A percentile compares a stretch with the other conserved stretches of the same genome.
Evolutionary conservation across 2,329 filamentous ascomycete genomes (phyloP).

Genomic region (Chrysoporthe austroafricana): DNA sequence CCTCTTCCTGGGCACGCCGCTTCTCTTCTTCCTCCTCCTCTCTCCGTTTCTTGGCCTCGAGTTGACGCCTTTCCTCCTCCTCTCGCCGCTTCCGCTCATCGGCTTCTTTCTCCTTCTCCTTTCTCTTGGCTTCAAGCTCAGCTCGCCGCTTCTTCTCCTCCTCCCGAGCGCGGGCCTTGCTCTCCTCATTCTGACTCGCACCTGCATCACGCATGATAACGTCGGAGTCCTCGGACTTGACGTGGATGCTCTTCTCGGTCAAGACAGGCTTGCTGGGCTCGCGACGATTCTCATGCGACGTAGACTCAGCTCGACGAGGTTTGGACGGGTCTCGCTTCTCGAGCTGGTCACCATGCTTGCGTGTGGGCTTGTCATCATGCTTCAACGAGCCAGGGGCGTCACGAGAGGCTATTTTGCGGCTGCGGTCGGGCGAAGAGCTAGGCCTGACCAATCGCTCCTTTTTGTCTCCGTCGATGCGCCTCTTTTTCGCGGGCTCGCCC

Average conservation of each 20-base stretch:
- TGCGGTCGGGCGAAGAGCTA: constrained; percentile 50
- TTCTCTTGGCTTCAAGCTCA: constrained; percentile 36
- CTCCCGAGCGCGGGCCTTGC: constrained; percentile 32
- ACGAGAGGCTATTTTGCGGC: constrained; percentile 47
- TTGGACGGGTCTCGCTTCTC: constrained; percentile 44
- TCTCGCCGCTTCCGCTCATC: constrained; percentile 34
- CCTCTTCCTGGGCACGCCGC: constrained; percentile 39
- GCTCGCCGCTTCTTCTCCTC: constrained; percentile 37
- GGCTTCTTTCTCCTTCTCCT: constrained; percentile 38
- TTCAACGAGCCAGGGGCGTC: constrained; percentile 38
- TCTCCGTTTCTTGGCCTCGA: constrained; percentile 36
- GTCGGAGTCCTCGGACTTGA: constrained; percentile 61
- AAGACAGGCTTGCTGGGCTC: constrained; percentile 46
- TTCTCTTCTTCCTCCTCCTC: constrained; percentile 43
- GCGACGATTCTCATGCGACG: constrained; percentile 44
- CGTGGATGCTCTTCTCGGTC: constrained; percentile 57
- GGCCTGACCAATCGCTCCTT: constrained; percentile 54
- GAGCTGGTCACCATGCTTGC: constrained; percentile 49
- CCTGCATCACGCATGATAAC: constrained; percentile 58
- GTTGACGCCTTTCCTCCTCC: constrained; percentile 31
- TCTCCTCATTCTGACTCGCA: constrained; percentile 34
- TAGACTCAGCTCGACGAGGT: constrained; percentile 41
- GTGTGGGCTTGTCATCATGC: constrained; percentile 39
- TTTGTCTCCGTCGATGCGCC: constrained; percentile 59
- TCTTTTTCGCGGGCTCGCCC: constrained; percentile 58